Evolutionary conservation across 345 rosid genomes (phyloP), one percentile per base, ranked within the genome.

Genomic region (Odontarrhena argentea): DNA sequence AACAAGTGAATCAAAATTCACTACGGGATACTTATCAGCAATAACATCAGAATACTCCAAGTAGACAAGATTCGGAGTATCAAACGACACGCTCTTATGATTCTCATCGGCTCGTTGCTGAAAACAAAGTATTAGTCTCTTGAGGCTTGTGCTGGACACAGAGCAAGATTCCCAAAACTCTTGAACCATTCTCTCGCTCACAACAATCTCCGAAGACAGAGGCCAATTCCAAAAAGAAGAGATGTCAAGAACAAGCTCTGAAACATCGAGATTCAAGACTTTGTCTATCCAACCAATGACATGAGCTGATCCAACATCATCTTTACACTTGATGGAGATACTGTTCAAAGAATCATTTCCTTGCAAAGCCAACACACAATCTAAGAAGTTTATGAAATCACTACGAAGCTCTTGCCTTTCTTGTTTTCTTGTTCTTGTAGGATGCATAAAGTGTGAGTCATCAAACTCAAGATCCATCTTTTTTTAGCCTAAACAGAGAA

Each of bases 31-130:
- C 36, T 4, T 1, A 14, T 54, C 34, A 1, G 62, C 45, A 3
- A 66, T 18, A 9, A 3, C 1, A 22, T 54, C 62, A 44, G 53
- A 55, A 8, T 66, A 54, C 1, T 44, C 53, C 0, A 55, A 14
- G 70, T 54, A 66, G 12, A 54, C 52, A 5, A 66, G 54, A 32
- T 54, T 66, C 1, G 70, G 62, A n/a, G 53, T 54, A 12, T 36
- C 42, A 34, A 66, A 66, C 0, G 70, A 66, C 45, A 66, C 42
- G 22, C 36, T 43, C 34, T 43, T 6, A 9, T 4, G 51, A 34
- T 7, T 18, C 12, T 36, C 43, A 35, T 48, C 46, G 4, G 9
- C 7, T 6, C 4, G n/a, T 2, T 22, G 10, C 2, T 12, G 1
- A n/a, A 7, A 51, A 51, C 30, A 12, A 41, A 58, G 41, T 7